These are phyloP conservation scores for Pinus tabuliformis DNA, from an alignment of 75 land plant genomes.

Conservation along the genomic window DNA sequence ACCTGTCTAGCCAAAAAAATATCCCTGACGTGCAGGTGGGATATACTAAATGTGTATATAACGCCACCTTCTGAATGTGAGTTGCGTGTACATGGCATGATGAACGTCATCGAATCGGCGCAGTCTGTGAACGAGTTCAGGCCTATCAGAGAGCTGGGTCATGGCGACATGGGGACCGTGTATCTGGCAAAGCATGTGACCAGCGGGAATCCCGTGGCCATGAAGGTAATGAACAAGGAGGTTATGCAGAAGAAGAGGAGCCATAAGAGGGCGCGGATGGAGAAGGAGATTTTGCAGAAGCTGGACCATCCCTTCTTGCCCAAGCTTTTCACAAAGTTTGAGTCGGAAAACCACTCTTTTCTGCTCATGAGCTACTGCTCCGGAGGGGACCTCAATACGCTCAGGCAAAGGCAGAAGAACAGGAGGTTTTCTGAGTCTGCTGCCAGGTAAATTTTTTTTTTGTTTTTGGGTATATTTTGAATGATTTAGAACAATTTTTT, in stretches of 20 bases:
- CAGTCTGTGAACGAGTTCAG: slow-evolving; percentile 18
- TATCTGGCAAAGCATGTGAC: slow-evolving; percentile 17
- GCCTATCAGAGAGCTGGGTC: slow-evolving; percentile 22
- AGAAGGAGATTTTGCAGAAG: slow-evolving; percentile 14
- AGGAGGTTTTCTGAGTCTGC: slow-evolving; percentile 20
- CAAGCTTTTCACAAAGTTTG: slow-evolving; percentile 16
- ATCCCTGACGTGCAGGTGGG: too few species aligned
- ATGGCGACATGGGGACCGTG: slow-evolving; percentile 44
- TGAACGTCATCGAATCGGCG: not conserved
- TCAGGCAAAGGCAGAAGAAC: slow-evolving; percentile 17
- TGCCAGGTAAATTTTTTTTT: slow-evolving; percentile 14
- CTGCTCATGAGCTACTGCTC: slow-evolving; percentile 25
- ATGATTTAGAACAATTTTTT: too few species aligned
- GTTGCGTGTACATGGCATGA: not conserved
- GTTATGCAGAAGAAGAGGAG: slow-evolving; percentile 13
- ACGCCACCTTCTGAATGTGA: too few species aligned
- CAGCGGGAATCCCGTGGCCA: slow-evolving; percentile 14
- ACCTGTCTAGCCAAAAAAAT: too few species aligned
- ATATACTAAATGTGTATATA: too few species aligned
- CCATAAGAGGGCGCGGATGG: slow-evolving; percentile 16
- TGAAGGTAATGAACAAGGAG: slow-evolving; percentile 42
- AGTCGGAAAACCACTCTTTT: slow-evolving; percentile 21
- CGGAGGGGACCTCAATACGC: slow-evolving; percentile 29
- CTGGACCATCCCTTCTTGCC: slow-evolving; percentile 27
- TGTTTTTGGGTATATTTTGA: not conserved